Base-by-base conservation (phyloP, 75 land plant genomes). In the Pinus albicaulis region DNA sequence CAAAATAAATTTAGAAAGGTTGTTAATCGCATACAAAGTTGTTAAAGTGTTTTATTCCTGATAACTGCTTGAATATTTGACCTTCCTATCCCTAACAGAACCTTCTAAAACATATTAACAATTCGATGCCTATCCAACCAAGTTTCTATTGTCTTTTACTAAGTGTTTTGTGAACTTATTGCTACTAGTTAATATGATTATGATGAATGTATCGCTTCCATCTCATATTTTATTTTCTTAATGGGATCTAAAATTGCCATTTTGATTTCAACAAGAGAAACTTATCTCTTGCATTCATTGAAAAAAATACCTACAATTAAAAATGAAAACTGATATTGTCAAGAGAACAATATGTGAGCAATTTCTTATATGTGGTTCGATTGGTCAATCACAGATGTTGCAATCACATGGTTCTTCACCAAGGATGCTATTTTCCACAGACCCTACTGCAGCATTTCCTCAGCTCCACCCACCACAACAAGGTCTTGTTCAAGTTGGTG, bases 381-480 rank as follows among this genome's bases (percentile, higher is more conserved):
- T 48, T 68, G 71, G 41, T 68, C 53, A 57, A 41, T 59, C 74
- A 10, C 82, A 88, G 87, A 69, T 82, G 17, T 73, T 80, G 38
- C 84, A 82, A 34, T 63, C 87, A 53, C 80, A 76, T 17, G 74
- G 61, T 59, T 58, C 84, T 58, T 71, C 74, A 16, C 57, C 82
- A 13, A 78, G 76, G 25, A 66, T 28, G 64, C n/a, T 78, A 36
- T 78, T 79, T 56, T 16, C 76, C 36, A 48, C 78, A 17, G 90
- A 85, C 57, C 70, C 72, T 10, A 74, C 85, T 26, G 31, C 76
- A 56, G 78, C 82, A 63, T 77, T 75, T 68, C 80, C 76, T 13
- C 82, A 57, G 44, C 78, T 58, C 16, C 80, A 59, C 10, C 81
- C 80, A 23, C 72, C 80, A 60, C 76, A 78, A 58, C 89, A 79